phyloP scores from a whole-genome alignment of 352 stramenopile species.

The Phytophthora boehmeriae region DNA sequence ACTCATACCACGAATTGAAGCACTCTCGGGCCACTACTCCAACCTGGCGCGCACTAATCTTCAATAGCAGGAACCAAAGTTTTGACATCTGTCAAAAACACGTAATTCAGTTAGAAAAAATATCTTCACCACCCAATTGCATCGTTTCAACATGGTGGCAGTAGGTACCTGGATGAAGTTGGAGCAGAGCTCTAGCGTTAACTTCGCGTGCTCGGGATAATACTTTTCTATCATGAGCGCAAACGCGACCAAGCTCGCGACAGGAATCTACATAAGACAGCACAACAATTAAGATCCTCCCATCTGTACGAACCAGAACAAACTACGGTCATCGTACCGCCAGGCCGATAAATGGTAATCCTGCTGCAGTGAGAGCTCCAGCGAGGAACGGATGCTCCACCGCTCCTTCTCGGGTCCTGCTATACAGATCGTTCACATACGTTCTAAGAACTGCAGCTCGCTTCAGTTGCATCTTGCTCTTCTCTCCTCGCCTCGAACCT shows the following conservation, averaged over 20 bases:
- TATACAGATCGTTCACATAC: slow-evolving; percentile 53
- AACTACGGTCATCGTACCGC: slow-evolving; percentile 40
- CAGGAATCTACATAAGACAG: slow-evolving; percentile 53
- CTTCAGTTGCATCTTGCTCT: slow-evolving; percentile 19
- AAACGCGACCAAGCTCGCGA: slow-evolving; percentile 70
- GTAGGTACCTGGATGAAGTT: slow-evolving; percentile 74
- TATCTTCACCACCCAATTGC: not conserved
- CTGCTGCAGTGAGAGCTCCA: slow-evolving; percentile 57
- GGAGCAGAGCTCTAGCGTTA: slow-evolving; percentile 68
- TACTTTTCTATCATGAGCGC: slow-evolving; percentile 82
- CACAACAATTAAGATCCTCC: not conserved
- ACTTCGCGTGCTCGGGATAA: slow-evolving; percentile 72
- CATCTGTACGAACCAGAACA: not conserved
- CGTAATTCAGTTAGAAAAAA: not conserved
- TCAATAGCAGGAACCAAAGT: slow-evolving; percentile 77
- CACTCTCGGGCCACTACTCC: slow-evolving; percentile 67
- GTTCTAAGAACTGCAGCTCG: slow-evolving; percentile 45
- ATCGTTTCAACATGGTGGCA: not conserved
- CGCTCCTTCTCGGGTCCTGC: slow-evolving; percentile 43
- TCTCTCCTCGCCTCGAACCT: not conserved
- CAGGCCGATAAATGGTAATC: slow-evolving; percentile 82
- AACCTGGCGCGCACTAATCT: slow-evolving; percentile 76
- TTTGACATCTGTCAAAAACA: slow-evolving; percentile 72
- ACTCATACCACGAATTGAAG: slow-evolving; percentile 77
- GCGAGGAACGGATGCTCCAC: slow-evolving; percentile 65